These are phyloP conservation scores for Trametes sp. DNA, from an alignment of 1,284 basidiomycete genomes.

Conservation along the genomic window DNA sequence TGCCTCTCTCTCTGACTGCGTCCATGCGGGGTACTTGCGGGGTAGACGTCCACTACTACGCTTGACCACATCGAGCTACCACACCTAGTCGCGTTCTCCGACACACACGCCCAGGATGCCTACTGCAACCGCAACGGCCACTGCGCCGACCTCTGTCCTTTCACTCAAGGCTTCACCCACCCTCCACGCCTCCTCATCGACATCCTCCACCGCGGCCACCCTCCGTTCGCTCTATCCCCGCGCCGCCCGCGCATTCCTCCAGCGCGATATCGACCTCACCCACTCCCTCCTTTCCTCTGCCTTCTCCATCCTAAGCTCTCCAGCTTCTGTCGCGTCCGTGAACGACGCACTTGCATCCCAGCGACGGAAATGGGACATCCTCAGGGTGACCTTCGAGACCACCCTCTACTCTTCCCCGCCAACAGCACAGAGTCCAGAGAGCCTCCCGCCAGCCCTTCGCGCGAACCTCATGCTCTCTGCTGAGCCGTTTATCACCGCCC, in stretches of 20 bases:
- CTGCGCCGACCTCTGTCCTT: slow-evolving; percentile 25
- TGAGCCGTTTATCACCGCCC: slow-evolving; percentile 59
- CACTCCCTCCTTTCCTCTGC: slow-evolving; percentile 72
- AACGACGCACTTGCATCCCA: slow-evolving; percentile 59
- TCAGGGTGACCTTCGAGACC: slow-evolving; percentile 81
- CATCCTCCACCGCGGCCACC: slow-evolving; percentile 53
- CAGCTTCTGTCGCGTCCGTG: slow-evolving; percentile 38
- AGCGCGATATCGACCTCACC: slow-evolving; percentile 69
- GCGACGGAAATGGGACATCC: slow-evolving; percentile 83
- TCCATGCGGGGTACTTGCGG: no score
- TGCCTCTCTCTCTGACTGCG: no score
- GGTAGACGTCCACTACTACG: no score
- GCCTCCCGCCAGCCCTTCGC: slow-evolving; percentile 58
- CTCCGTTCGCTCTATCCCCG: slow-evolving; percentile 75
- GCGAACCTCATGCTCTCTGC: slow-evolving; percentile 63
- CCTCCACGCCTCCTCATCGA: slow-evolving; percentile 23
- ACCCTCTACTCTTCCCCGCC: slow-evolving; percentile 69
- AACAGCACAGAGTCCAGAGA: slow-evolving; percentile 47
- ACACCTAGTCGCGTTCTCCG: neutral
- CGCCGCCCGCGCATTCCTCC: slow-evolving; percentile 78
- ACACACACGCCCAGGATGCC: slow-evolving; percentile 29
- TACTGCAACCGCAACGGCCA: slow-evolving; percentile 35
- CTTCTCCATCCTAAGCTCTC: slow-evolving; percentile 65
- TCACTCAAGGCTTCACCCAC: slow-evolving; percentile 32
- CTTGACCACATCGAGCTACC: neutral